A percentile compares a stretch with the other conserved stretches of the same genome.
These are phyloP conservation scores for Septoria linicola DNA, from an alignment of 2,329 filamentous ascomycete genomes.

Conservation along the genomic window DNA sequence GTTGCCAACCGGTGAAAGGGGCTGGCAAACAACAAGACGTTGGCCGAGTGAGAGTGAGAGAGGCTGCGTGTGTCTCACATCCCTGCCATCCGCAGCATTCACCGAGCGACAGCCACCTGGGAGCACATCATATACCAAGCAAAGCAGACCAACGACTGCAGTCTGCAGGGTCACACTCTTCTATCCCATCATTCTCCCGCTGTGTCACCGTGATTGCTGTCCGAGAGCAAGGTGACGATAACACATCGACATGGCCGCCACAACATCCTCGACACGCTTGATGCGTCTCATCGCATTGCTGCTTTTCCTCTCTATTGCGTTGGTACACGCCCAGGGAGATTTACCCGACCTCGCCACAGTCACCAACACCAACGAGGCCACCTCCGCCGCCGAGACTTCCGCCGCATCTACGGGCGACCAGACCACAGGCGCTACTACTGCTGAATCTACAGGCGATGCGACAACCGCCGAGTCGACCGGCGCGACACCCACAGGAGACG, in stretches of 20 bases:
- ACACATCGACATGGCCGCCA: conserved; percentile 12
- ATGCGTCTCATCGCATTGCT: conserved; percentile 27
- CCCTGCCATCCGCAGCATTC: conserved; percentile 10
- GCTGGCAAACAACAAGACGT: background rate
- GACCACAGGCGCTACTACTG: conserved; percentile 18
- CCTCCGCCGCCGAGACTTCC: conserved; percentile 21
- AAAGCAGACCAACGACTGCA: background rate
- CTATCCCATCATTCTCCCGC: background rate
- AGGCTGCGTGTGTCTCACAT: conserved; percentile 6
- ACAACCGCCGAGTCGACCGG: conserved; percentile 26
- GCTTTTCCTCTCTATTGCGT: conserved; percentile 27
- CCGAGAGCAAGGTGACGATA: background rate
- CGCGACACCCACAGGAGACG: conserved; percentile 29
- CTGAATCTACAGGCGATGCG: conserved; percentile 20
- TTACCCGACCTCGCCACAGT: conserved; percentile 33
- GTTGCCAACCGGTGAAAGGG: background rate
- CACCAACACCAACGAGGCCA: conserved; percentile 25
- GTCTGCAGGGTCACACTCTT: background rate
- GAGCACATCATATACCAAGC: conserved; percentile 13
- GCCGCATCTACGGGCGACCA: conserved; percentile 11
- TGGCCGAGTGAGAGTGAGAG: conserved; percentile 1
- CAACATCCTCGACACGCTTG: conserved; percentile 4
- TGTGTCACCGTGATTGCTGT: conserved; percentile 6
- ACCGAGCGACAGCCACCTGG: conserved; percentile 12
- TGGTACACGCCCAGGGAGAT: conserved; percentile 31